Percentiles rank a stretch among this genome's conserved stretches.
phyloP scores from a whole-genome alignment of 192 early-diverging fungal genomes.

The Linnemannia hyalina region DNA sequence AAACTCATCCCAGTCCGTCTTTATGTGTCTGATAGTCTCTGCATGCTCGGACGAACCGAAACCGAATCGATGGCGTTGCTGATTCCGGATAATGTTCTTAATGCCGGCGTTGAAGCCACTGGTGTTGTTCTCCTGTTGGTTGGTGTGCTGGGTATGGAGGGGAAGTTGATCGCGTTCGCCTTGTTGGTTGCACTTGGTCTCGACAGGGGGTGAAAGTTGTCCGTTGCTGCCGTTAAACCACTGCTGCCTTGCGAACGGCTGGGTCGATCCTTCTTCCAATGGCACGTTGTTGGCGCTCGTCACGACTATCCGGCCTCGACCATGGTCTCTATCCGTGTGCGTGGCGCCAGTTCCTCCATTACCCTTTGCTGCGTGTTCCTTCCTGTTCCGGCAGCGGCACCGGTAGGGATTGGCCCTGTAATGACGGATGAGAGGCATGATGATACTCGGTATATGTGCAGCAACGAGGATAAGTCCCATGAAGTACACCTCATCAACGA shows the following conservation, averaged over 20 bases:
- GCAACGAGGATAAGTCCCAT: slow-evolving; percentile 30
- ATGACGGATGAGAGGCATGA: slow-evolving; percentile 33
- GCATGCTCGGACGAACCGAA: neutral
- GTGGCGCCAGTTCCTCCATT: too few relatives aligned
- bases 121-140: neutral
- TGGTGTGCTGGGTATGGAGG: neutral
- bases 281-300: neutral
- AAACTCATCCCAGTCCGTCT: slow-evolving; percentile 50
- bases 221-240: neutral
- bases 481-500: slow-evolving; percentile 28
- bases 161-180: neutral
- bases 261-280: neutral
- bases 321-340: neutral
- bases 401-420: slow-evolving; percentile 19
- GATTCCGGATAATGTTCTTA: slow-evolving; percentile 24
- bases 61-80: slow-evolving; percentile 15
- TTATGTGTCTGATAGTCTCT: slow-evolving; percentile 8
- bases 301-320: neutral
- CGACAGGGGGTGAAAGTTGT: neutral
- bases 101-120: slow-evolving; percentile 15
- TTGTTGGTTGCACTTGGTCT: neutral
- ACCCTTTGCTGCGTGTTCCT: neutral
- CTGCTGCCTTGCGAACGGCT: neutral
- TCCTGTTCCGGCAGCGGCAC: slow-evolving; percentile 18
- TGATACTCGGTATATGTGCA: slow-evolving; percentile 26